Evolutionary conservation across 768 basidiomycete species (phyloP).

Genomic region (Pleurotus salmoneostramineus): DNA sequence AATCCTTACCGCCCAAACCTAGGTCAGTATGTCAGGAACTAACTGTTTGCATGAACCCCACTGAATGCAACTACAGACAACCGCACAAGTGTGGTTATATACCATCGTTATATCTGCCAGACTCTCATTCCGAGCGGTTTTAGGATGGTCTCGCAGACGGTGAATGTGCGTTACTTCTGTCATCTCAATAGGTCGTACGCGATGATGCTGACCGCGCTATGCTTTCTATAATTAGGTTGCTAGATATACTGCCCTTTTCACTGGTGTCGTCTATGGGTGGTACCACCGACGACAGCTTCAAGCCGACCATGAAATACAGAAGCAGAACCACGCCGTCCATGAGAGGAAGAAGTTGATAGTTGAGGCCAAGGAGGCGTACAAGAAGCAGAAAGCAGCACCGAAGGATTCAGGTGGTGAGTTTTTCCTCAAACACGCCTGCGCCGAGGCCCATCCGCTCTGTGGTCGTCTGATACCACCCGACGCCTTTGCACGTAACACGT

Average conservation of each 20-base stretch:
- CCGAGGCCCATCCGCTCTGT: too few species aligned
- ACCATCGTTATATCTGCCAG: background rate
- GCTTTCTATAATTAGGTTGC: constrained; percentile 59
- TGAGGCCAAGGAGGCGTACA: constrained; percentile 89
- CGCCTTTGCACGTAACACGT: too few species aligned
- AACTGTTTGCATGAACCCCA: background rate
- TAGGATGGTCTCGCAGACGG: constrained; percentile 68
- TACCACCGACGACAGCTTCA: constrained; percentile 90
- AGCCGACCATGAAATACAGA: constrained; percentile 71
- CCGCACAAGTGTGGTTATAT: constrained; percentile 1
- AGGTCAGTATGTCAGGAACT: background rate
- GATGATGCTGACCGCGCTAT: background rate
- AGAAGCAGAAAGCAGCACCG: constrained; percentile 60
- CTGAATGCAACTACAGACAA: background rate
- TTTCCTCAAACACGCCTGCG: constrained; percentile 3
- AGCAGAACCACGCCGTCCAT: constrained; percentile 69
- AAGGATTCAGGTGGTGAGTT: constrained; percentile 56
- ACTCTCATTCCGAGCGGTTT: background rate
- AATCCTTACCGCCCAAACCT: background rate
- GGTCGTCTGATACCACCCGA: too few species aligned
- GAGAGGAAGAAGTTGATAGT: constrained; percentile 73
- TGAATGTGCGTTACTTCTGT: constrained; percentile 55
- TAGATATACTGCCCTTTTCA: constrained; percentile 86
- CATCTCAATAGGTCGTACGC: background rate
- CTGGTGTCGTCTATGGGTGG: constrained; percentile 89